phyloP scores from a whole-genome alignment of 2,329 filamentous ascomycete genomes.

The Gaeumannomyces tritici region DNA sequence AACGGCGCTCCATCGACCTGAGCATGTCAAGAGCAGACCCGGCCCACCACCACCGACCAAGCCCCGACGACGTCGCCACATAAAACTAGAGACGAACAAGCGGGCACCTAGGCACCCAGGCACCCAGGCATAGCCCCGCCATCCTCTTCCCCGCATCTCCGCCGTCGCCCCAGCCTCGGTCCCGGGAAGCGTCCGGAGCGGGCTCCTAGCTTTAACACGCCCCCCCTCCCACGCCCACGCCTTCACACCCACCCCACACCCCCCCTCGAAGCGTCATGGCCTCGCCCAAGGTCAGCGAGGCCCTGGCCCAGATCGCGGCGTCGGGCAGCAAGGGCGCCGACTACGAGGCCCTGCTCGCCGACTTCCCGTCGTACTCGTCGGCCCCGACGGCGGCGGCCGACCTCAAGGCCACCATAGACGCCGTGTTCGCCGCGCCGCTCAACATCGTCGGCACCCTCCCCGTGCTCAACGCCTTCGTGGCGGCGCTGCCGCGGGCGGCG shows the following conservation, averaged over 20 bases:
- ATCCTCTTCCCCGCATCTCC: background rate
- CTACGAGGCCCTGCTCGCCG: constrained; percentile 13
- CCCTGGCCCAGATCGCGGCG: constrained; percentile 9
- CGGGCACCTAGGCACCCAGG: no score
- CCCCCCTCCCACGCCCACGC: no score
- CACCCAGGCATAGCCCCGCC: background rate
- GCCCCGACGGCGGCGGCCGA: constrained; percentile 10
- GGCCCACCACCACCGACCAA: background rate
- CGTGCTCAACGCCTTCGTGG: constrained; percentile 14
- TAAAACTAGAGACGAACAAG: background rate
- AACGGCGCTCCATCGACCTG: background rate
- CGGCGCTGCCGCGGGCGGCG: constrained; percentile 47
- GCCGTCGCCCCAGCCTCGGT: no score
- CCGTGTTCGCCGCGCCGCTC: constrained; percentile 11
- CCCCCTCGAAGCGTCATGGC: constrained; percentile 8
- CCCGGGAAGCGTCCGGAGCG: background rate
- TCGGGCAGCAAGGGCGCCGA: constrained; percentile 8
- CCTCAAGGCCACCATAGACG: constrained; percentile 14
- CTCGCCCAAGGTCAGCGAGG: constrained; percentile 11
- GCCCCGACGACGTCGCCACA: background rate
- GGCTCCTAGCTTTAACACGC: background rate
- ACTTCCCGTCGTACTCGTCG: constrained; percentile 13
- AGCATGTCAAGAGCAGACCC: background rate
- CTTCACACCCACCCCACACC: no score
- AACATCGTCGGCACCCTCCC: constrained; percentile 18